phyloP scores from a whole-genome alignment of 345 rosid genomes.

The Ceriops decandra region DNA sequence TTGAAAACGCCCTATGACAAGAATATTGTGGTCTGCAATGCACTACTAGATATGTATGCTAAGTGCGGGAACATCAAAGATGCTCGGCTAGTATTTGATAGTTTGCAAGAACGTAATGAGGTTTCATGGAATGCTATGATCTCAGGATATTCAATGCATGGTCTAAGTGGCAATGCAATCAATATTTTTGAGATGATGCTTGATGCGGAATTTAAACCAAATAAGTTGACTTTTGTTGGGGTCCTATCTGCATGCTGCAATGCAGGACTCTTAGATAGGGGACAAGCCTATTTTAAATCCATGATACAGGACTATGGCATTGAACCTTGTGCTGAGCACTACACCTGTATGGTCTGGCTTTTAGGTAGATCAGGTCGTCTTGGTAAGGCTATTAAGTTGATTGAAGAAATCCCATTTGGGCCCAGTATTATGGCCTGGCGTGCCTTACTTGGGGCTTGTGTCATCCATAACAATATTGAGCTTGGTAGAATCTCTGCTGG shows the following conservation, averaged over 20 bases:
- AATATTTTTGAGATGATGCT: slow-evolving; percentile 57
- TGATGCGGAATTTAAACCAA: slow-evolving; percentile 50
- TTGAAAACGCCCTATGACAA: slow-evolving; percentile 55
- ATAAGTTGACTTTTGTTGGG: slow-evolving; percentile 60
- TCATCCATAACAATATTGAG: slow-evolving; percentile 59
- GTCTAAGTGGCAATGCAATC: slow-evolving; percentile 55
- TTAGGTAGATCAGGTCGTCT: slow-evolving; percentile 76
- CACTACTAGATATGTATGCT: slow-evolving; percentile 90
- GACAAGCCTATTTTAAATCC: slow-evolving; percentile 62
- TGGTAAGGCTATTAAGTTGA: slow-evolving; percentile 58
- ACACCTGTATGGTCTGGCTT: slow-evolving; percentile 78
- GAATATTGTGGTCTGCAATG: slow-evolving; percentile 54
- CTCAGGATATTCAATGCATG: slow-evolving; percentile 78
- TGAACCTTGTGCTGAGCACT: slow-evolving; percentile 75
- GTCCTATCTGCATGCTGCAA: slow-evolving; percentile 84
- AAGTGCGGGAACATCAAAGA: slow-evolving; percentile 72
- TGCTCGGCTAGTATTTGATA: slow-evolving; percentile 55
- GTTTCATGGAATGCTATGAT: slow-evolving; percentile 85
- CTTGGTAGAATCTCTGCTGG: slow-evolving; percentile 59
- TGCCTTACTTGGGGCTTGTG: slow-evolving; percentile 81
- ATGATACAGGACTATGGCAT: slow-evolving; percentile 62
- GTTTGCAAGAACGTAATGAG: slow-evolving; percentile 40
- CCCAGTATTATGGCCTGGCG: slow-evolving; percentile 82
- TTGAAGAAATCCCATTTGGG: slow-evolving; percentile 56
- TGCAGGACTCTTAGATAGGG: slow-evolving; percentile 61